Evolutionary conservation across 2,329 filamentous ascomycete species (phyloP).

Genomic region (Plectosphaerella sp.): DNA sequence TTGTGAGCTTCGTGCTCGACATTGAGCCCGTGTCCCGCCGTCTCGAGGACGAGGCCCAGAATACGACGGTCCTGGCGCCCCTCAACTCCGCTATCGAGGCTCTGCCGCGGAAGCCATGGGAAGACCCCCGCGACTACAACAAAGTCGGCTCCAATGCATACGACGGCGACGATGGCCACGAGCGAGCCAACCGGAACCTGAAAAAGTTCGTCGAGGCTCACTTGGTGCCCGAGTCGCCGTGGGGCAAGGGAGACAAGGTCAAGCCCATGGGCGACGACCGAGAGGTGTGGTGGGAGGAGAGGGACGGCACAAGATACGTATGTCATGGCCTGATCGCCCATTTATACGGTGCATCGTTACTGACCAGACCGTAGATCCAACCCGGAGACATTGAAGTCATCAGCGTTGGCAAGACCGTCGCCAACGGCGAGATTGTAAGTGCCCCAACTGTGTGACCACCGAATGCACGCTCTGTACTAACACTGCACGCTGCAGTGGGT

Average conservation of each 20-base stretch:
- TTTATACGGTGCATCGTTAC: background rate
- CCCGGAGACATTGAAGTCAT: conserved; percentile 77
- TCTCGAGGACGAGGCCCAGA: conserved; percentile 60
- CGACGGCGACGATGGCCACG: conserved; percentile 67
- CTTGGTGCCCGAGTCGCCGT: conserved; percentile 70
- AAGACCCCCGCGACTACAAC: conserved; percentile 68
- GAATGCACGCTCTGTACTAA: conserved; percentile 9
- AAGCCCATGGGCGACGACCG: conserved; percentile 60
- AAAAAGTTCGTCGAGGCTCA: conserved; percentile 81
- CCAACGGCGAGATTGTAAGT: conserved; percentile 77
- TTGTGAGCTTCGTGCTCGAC: conserved; percentile 75
- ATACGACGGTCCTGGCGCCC: conserved; percentile 84
- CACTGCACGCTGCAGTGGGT: conserved; percentile 51
- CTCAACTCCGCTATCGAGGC: conserved; percentile 75
- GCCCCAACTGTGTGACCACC: background rate
- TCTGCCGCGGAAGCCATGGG: conserved; percentile 84
- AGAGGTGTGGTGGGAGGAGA: conserved; percentile 79
- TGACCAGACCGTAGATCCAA: conserved; percentile 53
- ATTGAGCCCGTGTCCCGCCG: conserved; percentile 64
- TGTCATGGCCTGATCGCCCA: conserved; percentile 21
- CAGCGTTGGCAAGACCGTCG: conserved; percentile 67
- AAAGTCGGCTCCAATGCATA: conserved; percentile 67
- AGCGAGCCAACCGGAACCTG: conserved; percentile 73
- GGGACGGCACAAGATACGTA: conserved; percentile 63
- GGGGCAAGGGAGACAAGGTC: conserved; percentile 62